Evolutionary conservation across 306 rosid genomes (phyloP), one percentile per base, ranked within the genome.

Genomic region (Vicia villosa): DNA sequence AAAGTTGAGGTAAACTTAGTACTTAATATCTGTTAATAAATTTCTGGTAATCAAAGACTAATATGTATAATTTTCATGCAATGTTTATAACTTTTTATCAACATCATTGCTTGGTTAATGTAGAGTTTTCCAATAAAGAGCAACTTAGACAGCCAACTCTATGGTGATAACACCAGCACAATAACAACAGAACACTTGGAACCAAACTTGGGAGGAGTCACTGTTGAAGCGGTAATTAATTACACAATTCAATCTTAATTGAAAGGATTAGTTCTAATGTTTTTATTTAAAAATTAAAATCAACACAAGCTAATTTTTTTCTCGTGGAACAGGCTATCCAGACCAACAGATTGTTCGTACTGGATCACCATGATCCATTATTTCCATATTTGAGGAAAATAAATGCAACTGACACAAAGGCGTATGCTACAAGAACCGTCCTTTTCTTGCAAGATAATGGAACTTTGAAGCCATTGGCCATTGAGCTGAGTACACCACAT

Each of bases 41-140:
- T 7, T 32, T 32, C 6, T 5, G 2, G 37, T 5, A 32, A 32
- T 32, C 9, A 6, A 6, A 6, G 9, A 16, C 4, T 8, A 22
- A 14, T 42, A 19, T 22, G 10, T 40, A 24, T 14, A 9, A 37
- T 58, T 76, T 50, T 15, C 20, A 24, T 47, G 26, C 34, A 10
- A 21, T 30, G 36, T 30, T 50, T 63, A 47, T 8, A 46, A 13
- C 24, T 45, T 4, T 34, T 72, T 38, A 50, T 54, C 73, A 50
- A 50, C 34, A 5, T 65, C 13, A 5, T 15, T 66, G 12, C 30
- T 20, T 45, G 21, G 49, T 20, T 49, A 14, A 17, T 77, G 38
- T 63, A 91, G 97, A 83, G 60, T 56, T 91, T 89, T 69, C 97
- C 96, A 2, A 91, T 91, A 16, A 40, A 17, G 56, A 91, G 97